Base-by-base conservation (phyloP, 805 yeast species). In the Wickerhamiella siamensis region DNA sequence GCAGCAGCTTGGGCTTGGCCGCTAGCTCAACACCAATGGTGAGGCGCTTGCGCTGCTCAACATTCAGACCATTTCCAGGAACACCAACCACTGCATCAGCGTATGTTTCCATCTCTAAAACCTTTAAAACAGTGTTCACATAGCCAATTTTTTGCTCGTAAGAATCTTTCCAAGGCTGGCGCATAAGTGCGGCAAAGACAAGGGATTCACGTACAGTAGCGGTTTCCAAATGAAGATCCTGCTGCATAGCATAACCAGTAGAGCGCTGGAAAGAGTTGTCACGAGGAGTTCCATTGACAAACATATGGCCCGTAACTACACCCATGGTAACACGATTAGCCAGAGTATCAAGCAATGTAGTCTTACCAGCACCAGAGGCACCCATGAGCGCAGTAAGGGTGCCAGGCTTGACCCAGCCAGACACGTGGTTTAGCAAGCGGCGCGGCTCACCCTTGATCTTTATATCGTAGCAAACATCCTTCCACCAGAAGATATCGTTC, bases 331-430 rank as follows among this genome's bases (percentile, higher is more conserved):
- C 72, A 58, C 88, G 71, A 54, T 77, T 81, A 17, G 84, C 77
- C 47, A 81, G 67, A 50, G 78, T 77, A 58, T 80, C 79, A 51
- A 81, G 66, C 44, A 80, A 64, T 3, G 88, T 81, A 19, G 91
- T 80, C 55, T 80, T 80, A 64, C 91, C 91, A 36, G 91, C 91
- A 64, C 91, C 91, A 29, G 88, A 80, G 41, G 79, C 81, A 53
- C 91, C 91, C 87, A 80, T 79, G 44, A 80, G 65, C 4, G 88
- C 88, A 33, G 86, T 79, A 59, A 80, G 66, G 43, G 81, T 79
- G 52, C 88, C 88, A 16, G 88, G 88, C 54, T 76, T 76, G 42
- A 79, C 83, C 67, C 76, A 80, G 40, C 88, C 88, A 52, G 71
- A 74, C 36, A 74, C 72, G 52, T 66, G 64, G 47, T 69, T 62